Evolutionary conservation across 306 rosid genomes (phyloP).

Genomic region (Cucumis sativus): DNA sequence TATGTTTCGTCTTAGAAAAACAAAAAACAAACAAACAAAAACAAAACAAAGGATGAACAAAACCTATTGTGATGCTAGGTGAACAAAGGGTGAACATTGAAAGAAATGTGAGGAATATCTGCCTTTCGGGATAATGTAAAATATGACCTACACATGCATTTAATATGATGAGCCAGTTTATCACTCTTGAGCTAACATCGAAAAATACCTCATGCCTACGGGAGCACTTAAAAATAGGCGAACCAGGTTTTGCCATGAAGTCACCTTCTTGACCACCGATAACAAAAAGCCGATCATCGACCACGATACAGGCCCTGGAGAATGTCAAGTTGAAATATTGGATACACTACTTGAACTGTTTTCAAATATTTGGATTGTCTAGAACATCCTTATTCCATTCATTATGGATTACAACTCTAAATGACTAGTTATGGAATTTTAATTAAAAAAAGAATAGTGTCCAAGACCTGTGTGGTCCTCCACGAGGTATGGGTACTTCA

Average conservation of each 20-base stretch:
- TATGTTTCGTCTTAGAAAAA: no score
- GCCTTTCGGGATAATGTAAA: not conserved
- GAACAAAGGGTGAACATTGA: not conserved
- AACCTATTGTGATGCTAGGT: not conserved
- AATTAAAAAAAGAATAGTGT: not conserved
- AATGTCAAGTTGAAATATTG: slow-evolving; percentile 9
- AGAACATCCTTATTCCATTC: not conserved
- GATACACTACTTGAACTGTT: not conserved
- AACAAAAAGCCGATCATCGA: slow-evolving; percentile 46
- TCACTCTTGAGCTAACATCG: not conserved
- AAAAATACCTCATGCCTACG: slow-evolving; percentile 69
- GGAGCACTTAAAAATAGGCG: slow-evolving; percentile 90
- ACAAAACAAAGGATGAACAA: not conserved
- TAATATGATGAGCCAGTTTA: not conserved
- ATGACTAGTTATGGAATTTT: not conserved
- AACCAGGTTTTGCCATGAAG: slow-evolving; percentile 90
- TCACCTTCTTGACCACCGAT: slow-evolving; percentile 98
- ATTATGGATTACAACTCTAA: not conserved
- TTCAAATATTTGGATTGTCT: not conserved
- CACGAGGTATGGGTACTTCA: slow-evolving; percentile 82
- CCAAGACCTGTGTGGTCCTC: slow-evolving; percentile 88
- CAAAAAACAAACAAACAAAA: no score
- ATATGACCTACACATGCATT: not conserved
- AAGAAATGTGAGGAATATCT: not conserved
- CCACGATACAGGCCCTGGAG: slow-evolving; percentile 59